Evolutionary conservation across 352 stramenopile species (phyloP).

Genomic region (Pythium aquatile): DNA sequence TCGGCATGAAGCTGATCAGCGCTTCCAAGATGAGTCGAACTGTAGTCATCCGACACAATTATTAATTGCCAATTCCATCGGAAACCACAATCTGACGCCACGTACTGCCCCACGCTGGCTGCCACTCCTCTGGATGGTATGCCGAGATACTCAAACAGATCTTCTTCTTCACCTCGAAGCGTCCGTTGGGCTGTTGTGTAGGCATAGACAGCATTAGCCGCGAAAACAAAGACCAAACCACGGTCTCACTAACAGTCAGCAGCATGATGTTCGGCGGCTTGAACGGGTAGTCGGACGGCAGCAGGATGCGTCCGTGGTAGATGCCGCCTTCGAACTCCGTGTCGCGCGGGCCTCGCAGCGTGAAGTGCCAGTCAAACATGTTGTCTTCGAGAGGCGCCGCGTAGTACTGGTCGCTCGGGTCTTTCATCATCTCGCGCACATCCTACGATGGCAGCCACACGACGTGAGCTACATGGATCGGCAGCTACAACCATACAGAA

Average conservation of each 20-base stretch:
- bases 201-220: not conserved
- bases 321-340: constrained; percentile 97
- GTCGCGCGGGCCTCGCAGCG: constrained; percentile 93
- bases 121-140: constrained; percentile 98
- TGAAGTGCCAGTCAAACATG: constrained; percentile 97
- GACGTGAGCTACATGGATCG: constrained; percentile 1
- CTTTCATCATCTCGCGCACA: constrained; percentile 87
- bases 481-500: not conserved
- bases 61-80: not conserved
- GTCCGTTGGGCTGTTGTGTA: constrained; percentile 88
- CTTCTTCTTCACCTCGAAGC: constrained; percentile 98
- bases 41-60: constrained; percentile 15
- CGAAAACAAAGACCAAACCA: too few species aligned
- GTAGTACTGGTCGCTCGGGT: constrained; percentile 82
- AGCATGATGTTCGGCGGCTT: constrained; percentile 99
- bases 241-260: constrained; percentile 16
- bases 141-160: constrained; percentile 98
- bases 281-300: constrained; percentile 94
- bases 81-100: constrained; percentile 2
- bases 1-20: constrained; percentile 97
- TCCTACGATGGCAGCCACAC: constrained; percentile 43
- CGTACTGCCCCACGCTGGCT: constrained; percentile 87
- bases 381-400: constrained; percentile 83
- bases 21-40: constrained; percentile 97
- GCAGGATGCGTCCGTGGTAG: constrained; percentile 97